Evolutionary conservation across 2,329 filamentous ascomycete genomes (phyloP), one percentile per base, ranked within the genome.

Genomic region (Neonectria hederae): DNA sequence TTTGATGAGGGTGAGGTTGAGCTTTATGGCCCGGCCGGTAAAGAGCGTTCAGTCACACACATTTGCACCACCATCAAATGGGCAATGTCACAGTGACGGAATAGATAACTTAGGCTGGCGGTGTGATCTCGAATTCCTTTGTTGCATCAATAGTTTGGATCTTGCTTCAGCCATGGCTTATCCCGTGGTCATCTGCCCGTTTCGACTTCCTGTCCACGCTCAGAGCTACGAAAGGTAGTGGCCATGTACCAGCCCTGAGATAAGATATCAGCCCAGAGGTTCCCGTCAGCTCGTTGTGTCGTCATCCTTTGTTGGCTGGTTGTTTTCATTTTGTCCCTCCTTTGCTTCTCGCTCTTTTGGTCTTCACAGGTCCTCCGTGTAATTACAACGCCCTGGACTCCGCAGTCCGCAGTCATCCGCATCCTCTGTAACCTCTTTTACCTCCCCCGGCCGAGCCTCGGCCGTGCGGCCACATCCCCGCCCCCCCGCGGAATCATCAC

Each of bases 151-250:
- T 46, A 26, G 38, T 54, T 19, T 32, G 40, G 40, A 28, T 54
- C 43, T 30, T 32, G 38, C 30, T 52, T 56, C 19, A 53, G 59
- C 48, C 54, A 30, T 51, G 17, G 46, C 26, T 51, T 46, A 38
- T 48, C 45, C 26, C 30, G 38, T 60, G 65, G 65, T 72, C 70
- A 73, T 46, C 57, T 72, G 70, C 63, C 58, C 35, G 60, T 65
- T 70, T 64, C 63, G 45, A 61, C 67, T 63, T 72, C 56, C 55
- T 54, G 43, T 14, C 51, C 19, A 4, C 30, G 38, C 22, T 13
- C n/a, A 7, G 30, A 61, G 30, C 58, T 60, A 55, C 35, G 51
- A 42, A 49, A 57, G 48, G 49, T 38, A 40, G 24, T 60, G 53
- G 60, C 65, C 59, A 68, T 49, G 61, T 65, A 51, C 68, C 48